Evolutionary conservation across 2,329 filamentous ascomycete genomes (phyloP).

Genomic region (Ceratocystis huliohia): DNA sequence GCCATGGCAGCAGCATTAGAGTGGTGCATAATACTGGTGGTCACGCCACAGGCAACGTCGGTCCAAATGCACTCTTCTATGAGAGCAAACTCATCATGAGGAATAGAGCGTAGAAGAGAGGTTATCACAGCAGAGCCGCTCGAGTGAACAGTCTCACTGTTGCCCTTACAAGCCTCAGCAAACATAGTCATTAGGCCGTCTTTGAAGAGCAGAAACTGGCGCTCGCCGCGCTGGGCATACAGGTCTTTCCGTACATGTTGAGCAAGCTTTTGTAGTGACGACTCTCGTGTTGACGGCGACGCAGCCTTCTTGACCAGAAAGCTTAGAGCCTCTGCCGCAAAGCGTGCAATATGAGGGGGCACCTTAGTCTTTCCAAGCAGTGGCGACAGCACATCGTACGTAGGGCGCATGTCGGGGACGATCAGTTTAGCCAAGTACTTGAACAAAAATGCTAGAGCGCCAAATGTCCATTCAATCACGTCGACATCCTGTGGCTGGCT

Average conservation of each 20-base stretch:
- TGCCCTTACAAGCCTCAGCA: slow-evolving; percentile 62
- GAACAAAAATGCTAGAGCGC: slow-evolving; percentile 85
- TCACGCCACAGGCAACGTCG: slow-evolving; percentile 58
- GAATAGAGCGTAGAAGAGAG: slow-evolving; percentile 39
- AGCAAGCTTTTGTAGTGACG: slow-evolving; percentile 57
- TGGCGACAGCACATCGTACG: slow-evolving; percentile 70
- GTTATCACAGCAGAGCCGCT: slow-evolving; percentile 42
- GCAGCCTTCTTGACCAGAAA: slow-evolving; percentile 87
- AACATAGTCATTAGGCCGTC: slow-evolving; percentile 88
- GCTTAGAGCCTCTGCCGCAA: slow-evolving; percentile 87
- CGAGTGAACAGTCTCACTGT: slow-evolving; percentile 47
- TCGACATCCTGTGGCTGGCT: slow-evolving; percentile 65
- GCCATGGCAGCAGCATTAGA: slow-evolving; percentile 61
- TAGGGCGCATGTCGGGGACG: slow-evolving; percentile 70
- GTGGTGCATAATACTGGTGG: slow-evolving; percentile 75
- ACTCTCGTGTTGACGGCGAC: slow-evolving; percentile 60
- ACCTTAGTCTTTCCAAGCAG: slow-evolving; percentile 72
- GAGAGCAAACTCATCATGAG: slow-evolving; percentile 38
- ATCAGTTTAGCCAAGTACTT: slow-evolving; percentile 87
- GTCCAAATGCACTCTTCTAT: slow-evolving; percentile 41
- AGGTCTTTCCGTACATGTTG: slow-evolving; percentile 61
- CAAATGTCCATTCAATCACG: slow-evolving; percentile 97
- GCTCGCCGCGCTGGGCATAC: slow-evolving; percentile 37
- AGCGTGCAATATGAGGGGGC: slow-evolving; percentile 77
- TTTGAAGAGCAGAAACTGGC: slow-evolving; percentile 57